These are phyloP conservation scores for Trypanosoma platydactyli DNA, from an alignment of 208 protist species.

Conservation along the genomic window DNA sequence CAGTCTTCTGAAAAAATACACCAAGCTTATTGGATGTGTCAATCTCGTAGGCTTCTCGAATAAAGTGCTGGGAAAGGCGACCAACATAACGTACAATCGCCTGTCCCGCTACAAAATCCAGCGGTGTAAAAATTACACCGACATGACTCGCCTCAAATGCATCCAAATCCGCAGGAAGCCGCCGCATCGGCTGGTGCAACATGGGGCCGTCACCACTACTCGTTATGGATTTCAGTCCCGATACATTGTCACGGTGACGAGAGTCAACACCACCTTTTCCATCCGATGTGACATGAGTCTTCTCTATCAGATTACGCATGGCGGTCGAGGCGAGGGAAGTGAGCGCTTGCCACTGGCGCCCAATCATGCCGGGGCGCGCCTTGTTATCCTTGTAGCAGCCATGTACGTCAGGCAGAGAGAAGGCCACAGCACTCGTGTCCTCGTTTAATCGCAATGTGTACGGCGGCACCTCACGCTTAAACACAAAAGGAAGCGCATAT, in stretches of 20 bases:
- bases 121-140: constrained; percentile 64
- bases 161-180: constrained; percentile 42
- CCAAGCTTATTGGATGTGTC: constrained; percentile 41
- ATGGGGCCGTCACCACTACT: constrained; percentile 29
- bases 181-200: constrained; percentile 32
- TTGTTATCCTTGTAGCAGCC: constrained; percentile 18
- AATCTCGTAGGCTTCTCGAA: constrained; percentile 81
- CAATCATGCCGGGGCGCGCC: constrained; percentile 20
- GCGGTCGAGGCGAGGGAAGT: constrained; percentile 24
- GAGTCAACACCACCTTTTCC: constrained; percentile 20
- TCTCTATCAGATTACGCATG: constrained; percentile 29
- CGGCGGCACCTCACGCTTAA: constrained; percentile 42
- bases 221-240: constrained; percentile 13
- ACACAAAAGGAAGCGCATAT: constrained; percentile 74
- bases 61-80: constrained; percentile 89
- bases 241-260: neutral
- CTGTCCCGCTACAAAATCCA: constrained; percentile 80
- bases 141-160: constrained; percentile 37
- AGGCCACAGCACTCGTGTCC: neutral
- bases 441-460: constrained; percentile 18
- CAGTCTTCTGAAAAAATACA: constrained; percentile 71
- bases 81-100: constrained; percentile 85
- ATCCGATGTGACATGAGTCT: constrained; percentile 10
- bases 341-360: constrained; percentile 22
- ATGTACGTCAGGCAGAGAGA: constrained; percentile 3